These are phyloP conservation scores for Zoysia pacifica DNA, from an alignment of 176 grass and related monocot species.

Conservation along the genomic window DNA sequence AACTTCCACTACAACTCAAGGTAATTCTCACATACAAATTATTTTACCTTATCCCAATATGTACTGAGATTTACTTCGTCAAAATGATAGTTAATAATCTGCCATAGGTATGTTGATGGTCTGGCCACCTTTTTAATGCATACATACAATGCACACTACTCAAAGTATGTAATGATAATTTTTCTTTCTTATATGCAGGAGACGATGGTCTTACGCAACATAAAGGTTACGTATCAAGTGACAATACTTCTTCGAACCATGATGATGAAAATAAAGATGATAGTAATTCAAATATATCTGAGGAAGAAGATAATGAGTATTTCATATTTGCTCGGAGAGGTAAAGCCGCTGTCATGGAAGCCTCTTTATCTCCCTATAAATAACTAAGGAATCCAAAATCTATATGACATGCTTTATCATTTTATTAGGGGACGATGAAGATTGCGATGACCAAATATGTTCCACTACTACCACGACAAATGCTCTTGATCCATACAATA, in stretches of 20 bases:
- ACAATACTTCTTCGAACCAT: not conserved
- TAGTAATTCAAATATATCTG: not conserved
- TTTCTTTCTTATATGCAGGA: no score
- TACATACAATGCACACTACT: no score
- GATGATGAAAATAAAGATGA: not conserved
- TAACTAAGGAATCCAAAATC: no score
- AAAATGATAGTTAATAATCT: no score
- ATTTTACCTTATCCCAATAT: not conserved
- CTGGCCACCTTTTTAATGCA: no score
- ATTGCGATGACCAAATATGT: no score
- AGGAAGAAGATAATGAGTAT: not conserved
- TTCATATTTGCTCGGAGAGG: not conserved
- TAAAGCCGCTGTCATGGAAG: not conserved
- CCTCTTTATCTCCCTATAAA: not conserved
- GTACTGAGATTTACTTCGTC: not conserved
- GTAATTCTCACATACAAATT: not conserved
- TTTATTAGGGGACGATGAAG: no score
- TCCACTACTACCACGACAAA: no score
- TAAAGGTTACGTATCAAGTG: not conserved
- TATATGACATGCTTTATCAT: no score
- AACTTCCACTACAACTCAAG: not conserved
- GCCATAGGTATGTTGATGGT: no score
- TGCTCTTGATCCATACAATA: no score
- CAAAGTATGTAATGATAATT: no score
- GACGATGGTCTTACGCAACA: not conserved